Conservation (phyloP, 441 rosid species). For the Rhodomyrtus psidioides region DNA sequence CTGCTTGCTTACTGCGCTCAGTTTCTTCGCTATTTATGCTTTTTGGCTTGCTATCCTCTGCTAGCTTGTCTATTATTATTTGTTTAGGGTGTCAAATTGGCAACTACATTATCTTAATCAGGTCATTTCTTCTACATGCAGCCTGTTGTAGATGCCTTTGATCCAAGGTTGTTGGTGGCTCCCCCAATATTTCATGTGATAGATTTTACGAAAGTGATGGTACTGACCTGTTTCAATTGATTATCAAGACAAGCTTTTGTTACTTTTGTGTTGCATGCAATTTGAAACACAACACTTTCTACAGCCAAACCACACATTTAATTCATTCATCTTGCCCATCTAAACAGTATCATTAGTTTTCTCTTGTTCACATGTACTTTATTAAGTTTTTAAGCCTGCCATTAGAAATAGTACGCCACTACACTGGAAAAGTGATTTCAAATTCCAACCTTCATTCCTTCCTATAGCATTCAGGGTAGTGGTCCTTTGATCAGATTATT, state of each 20-base stretch:
- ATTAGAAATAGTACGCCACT: background rate
- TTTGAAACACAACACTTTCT: background rate
- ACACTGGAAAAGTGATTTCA: background rate
- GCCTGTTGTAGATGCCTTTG: constrained; percentile 99
- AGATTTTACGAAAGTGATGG: constrained; percentile 73
- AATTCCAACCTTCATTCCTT: background rate
- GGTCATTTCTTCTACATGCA: constrained; percentile 18
- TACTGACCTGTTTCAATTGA: constrained; percentile 7
- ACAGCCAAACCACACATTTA: background rate
- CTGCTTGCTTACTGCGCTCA: background rate
- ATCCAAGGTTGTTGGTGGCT: constrained; percentile 92
- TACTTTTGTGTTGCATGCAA: background rate
- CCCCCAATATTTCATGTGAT: constrained; percentile 58
- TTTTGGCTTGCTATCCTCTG: background rate
- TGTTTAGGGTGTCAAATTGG: background rate
- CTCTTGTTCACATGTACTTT: background rate
- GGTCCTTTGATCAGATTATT: background rate
- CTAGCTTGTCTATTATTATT: background rate
- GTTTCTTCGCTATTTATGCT: background rate
- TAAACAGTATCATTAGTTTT: background rate
- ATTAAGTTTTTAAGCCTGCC: background rate
- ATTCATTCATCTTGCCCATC: background rate
- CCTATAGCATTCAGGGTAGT: background rate
- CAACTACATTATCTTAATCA: background rate
- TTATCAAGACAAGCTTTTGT: background rate